Conservation (phyloP, 2,329 filamentous ascomycete species). For the Nothopassalora personata region DNA sequence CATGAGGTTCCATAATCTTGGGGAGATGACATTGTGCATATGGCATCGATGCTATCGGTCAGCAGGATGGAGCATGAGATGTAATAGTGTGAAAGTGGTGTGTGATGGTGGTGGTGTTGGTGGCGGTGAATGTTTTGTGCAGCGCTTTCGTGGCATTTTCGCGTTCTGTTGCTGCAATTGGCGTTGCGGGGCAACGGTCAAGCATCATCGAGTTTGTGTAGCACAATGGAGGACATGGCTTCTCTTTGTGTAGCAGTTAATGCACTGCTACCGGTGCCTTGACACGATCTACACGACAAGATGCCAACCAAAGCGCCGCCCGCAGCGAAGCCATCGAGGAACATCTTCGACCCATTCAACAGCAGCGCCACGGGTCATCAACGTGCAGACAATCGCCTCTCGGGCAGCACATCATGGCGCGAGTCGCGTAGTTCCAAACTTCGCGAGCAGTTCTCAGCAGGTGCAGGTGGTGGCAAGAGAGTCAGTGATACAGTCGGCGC, state of each 20-base stretch:
- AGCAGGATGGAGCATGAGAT: background rate
- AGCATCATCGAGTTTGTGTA: background rate
- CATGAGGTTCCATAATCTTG: background rate
- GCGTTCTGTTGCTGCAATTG: background rate
- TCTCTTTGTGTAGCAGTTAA: background rate
- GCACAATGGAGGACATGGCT: too few species aligned
- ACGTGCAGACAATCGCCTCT: constrained; percentile 61
- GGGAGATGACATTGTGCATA: background rate
- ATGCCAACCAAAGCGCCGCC: constrained; percentile 22
- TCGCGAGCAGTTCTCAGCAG: constrained; percentile 59
- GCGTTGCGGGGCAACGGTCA: constrained; percentile 9
- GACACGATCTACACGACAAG: background rate
- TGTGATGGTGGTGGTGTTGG: background rate
- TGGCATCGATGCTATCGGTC: background rate
- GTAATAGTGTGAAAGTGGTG: background rate
- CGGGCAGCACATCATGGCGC: constrained; percentile 64
- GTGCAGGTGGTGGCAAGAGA: constrained; percentile 51
- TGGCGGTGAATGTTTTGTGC: constrained; percentile 3
- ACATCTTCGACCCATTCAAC: constrained; percentile 65
- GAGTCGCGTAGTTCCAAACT: constrained; percentile 65
- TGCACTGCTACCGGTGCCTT: constrained; percentile 4
- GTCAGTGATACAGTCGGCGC: constrained; percentile 62
- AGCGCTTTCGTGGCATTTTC: background rate
- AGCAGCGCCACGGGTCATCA: constrained; percentile 85
- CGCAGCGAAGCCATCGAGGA: constrained; percentile 26